Evolutionary conservation across 1,284 basidiomycete species (phyloP), one percentile per base, ranked within the genome.

Genomic region (Trichosporon sp.): DNA sequence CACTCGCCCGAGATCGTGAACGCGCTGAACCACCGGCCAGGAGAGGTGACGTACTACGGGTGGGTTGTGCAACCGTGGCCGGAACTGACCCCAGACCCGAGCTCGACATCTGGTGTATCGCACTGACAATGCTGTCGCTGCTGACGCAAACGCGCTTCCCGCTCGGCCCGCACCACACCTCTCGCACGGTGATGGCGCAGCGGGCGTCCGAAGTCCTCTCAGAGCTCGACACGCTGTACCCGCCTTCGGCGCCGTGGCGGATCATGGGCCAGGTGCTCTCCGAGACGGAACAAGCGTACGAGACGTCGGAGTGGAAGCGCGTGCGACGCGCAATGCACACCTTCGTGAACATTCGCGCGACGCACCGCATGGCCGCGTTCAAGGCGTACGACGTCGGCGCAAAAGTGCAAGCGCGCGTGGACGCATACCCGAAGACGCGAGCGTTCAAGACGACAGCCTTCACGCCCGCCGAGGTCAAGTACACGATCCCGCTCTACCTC

Each of bases 71-170:
- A 26, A 26, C 26, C 26, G 26, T n/a, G 12, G 1, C 32, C 4
- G 16, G 65, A 16, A 19, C 64, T 59, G 77, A 79, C 69, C 76
- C 78, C 81, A 87, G 87, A 0, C 87, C 87, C 40, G 87, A 88
- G 70, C 82, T 88, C 65, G 88, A 88, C 76, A 86, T 87, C 67
- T 88, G 88, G 88, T 88, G 87, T 54, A 84, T 86, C 71, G 87
- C 87, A 8, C 79, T 88, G 31, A 87, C 86, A 4, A 77, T 88
- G 72, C 81, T 88, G 6, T 83, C 87, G 14, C 83, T 86, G 35
- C 78, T 88, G n/a, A 81, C 85, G 0, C 85, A 86, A 21, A 77
- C 80, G 48, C 84, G 85, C 26, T 88, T 87, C 73, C 88, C 87
- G 0, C 81, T 88, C 67, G 87, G 88, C 2, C 83, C 86, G 2